These are phyloP conservation scores for Nicotiana sylvestris DNA, from an alignment of 257 asterid genomes.

Conservation along the genomic window DNA sequence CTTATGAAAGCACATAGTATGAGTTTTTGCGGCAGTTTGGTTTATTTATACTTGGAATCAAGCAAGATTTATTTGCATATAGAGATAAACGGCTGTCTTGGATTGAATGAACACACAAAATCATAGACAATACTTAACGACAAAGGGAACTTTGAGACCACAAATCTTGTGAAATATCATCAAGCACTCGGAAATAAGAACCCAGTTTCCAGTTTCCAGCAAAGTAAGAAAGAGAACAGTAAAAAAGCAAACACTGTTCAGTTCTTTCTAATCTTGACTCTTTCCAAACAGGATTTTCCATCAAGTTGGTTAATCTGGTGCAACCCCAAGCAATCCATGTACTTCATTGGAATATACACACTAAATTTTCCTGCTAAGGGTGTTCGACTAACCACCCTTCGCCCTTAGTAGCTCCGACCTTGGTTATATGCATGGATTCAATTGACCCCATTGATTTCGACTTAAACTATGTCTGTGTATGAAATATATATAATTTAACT, in stretches of 20 bases:
- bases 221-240: neutral
- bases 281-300: slow-evolving; percentile 46
- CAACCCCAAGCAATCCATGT: slow-evolving; percentile 39
- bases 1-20: no score
- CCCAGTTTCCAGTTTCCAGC: no score
- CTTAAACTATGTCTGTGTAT: no score
- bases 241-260: neutral
- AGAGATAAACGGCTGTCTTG: neutral
- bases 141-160: neutral
- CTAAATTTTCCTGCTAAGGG: no score
- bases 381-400: no score
- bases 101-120: neutral
- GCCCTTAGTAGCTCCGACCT: no score
- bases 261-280: slow-evolving; percentile 19
- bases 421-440: no score
- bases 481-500: no score
- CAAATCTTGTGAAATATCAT: neutral
- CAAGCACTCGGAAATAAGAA: neutral
- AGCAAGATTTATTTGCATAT: neutral
- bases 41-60: neutral
- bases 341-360: slow-evolving; percentile 36
- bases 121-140: neutral
- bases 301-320: slow-evolving; percentile 54
- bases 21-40: no score
- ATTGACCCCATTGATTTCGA: no score